Conservation (phyloP, 345 rosid species). For the Murraya paniculata region DNA sequence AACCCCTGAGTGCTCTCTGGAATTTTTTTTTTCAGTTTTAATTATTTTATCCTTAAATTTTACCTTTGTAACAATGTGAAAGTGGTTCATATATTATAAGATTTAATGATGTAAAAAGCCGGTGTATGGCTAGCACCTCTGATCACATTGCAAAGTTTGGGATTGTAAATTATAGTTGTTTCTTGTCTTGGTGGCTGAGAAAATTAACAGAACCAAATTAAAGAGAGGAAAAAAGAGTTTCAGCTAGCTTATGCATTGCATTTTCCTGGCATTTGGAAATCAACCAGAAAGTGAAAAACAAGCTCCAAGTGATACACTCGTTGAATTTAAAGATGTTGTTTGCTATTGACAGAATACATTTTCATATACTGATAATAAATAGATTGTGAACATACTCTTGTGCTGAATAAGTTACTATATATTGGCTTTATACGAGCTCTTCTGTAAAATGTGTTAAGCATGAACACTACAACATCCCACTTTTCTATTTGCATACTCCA, state of each 20-base stretch:
- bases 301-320: neutral
- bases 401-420: constrained; percentile 5
- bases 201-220: neutral
- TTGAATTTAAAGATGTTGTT: neutral
- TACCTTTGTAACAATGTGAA: neutral
- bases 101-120: neutral
- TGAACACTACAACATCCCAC: neutral
- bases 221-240: neutral
- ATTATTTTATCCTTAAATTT: neutral
- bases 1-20: constrained; percentile 2
- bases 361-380: neutral
- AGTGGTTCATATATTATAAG: neutral
- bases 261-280: neutral
- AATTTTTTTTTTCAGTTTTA: neutral
- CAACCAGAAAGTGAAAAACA: neutral
- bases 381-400: neutral
- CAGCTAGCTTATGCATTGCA: neutral
- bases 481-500: neutral
- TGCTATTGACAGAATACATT: neutral
- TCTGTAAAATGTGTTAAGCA: neutral
- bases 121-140: neutral
- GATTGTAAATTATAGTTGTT: neutral
- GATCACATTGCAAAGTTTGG: neutral
- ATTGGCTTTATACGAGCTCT: neutral
- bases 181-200: neutral